Evolutionary conservation across 192 early-diverging fungal species (phyloP).

Genomic region (Thoreauomyces humboldtii): DNA sequence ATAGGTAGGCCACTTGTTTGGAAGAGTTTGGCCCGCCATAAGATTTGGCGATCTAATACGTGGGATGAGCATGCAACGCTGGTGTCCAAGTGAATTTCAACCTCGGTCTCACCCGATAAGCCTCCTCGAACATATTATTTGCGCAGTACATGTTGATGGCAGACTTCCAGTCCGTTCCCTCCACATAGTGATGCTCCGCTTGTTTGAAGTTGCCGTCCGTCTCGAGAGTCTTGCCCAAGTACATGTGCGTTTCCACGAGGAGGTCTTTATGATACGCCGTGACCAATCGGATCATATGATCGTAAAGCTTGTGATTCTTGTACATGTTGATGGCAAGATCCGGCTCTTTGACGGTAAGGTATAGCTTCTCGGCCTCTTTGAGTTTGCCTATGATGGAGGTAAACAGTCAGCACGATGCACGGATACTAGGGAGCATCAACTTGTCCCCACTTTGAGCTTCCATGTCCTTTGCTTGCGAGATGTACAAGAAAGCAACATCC

Average conservation of each 20-base stretch:
- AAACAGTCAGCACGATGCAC: neutral
- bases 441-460: conserved; percentile 46
- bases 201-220: conserved; percentile 59
- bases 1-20: conserved; percentile 67
- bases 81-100: too few species aligned
- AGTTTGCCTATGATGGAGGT: conserved; percentile 41
- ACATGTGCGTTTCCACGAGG: conserved; percentile 59
- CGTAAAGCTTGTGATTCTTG: conserved; percentile 67
- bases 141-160: conserved; percentile 70
- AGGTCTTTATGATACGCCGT: conserved; percentile 62
- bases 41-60: conserved; percentile 58
- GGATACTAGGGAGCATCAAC: neutral
- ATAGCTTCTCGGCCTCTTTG: conserved; percentile 64
- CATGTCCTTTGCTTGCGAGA: conserved; percentile 59
- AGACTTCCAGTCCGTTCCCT: conserved; percentile 61
- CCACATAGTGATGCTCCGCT: conserved; percentile 64
- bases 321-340: conserved; percentile 72
- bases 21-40: conserved; percentile 54
- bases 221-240: conserved; percentile 60
- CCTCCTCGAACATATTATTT: conserved; percentile 63
- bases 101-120: conserved; percentile 56
- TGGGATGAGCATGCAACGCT: too few species aligned
- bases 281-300: conserved; percentile 64
- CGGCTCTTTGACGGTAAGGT: conserved; percentile 59
- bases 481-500: conserved; percentile 56